Conservation (phyloP, 441 rosid genomes). For the Lepidium campestre region DNA sequence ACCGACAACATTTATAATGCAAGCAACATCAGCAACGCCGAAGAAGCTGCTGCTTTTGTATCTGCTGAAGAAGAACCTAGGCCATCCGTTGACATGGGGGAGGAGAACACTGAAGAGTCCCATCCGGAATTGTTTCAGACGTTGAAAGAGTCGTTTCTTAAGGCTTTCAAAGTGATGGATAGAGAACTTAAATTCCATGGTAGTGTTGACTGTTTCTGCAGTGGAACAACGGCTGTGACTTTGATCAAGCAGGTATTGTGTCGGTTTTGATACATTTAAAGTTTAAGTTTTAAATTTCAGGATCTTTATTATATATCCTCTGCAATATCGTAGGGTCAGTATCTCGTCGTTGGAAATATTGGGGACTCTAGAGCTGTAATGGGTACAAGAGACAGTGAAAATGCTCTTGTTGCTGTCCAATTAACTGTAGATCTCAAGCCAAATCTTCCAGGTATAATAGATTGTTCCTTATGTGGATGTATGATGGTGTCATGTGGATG, state of each 20-base stretch:
- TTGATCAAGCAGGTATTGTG: constrained; percentile 77
- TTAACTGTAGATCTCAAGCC: constrained; percentile 43
- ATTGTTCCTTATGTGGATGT: neutral
- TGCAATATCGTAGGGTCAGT: constrained; percentile 24
- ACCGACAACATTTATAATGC: constrained; percentile 40
- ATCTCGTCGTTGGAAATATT: constrained; percentile 33
- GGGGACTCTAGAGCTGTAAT: constrained; percentile 40
- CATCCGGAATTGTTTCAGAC: constrained; percentile 50
- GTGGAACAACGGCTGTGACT: constrained; percentile 98
- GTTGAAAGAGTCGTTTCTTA: constrained; percentile 77
- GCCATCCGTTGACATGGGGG: constrained; percentile 45
- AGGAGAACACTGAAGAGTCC: constrained; percentile 36
- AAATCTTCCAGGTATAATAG: constrained; percentile 32
- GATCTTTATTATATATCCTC: neutral
- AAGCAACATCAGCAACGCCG: constrained; percentile 44
- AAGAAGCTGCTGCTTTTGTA: constrained; percentile 43
- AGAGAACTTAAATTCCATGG: constrained; percentile 70
- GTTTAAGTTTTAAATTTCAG: neutral
- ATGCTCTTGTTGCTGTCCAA: constrained; percentile 34
- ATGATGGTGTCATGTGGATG: constrained; percentile 3
- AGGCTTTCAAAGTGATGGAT: constrained; percentile 93
- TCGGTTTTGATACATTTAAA: neutral
- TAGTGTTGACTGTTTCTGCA: constrained; percentile 80
- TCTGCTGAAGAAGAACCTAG: constrained; percentile 68
- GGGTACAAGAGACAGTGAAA: constrained; percentile 30